Base-by-base conservation (phyloP, 495 filamentous ascomycete species). In the Aspergillus asperescens region DNA sequence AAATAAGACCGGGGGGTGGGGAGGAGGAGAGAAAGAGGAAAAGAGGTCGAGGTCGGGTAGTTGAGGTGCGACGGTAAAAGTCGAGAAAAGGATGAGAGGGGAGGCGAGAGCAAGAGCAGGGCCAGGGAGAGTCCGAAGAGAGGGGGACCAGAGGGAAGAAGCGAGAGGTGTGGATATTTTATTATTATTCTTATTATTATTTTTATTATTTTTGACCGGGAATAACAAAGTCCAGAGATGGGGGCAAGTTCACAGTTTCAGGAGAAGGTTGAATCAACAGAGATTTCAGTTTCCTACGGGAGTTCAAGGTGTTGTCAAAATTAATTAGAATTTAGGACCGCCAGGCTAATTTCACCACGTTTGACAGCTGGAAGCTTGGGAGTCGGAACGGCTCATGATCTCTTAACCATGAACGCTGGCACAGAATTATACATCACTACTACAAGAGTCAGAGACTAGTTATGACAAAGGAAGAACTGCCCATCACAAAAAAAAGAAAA, bases 191-290 rank as follows among this genome's bases (percentile, higher is more conserved):
- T 32, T 46, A 46, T 32, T 32, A 23, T 42, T 20, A 42, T 40
- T 40, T 57, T 61, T 57, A 55, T 56, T 50, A 45, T 55, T 58
- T 52, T 37, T 54, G 57, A 60, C 55, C 55, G 53, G 59, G 52
- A 52, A 56, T 50, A 62, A 48, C 32, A 48, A 54, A 45, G 23
- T 44, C n/a, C n/a, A n/a, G n/a, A n/a, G n/a, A n/a, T n/a, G n/a
- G n/a, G n/a, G 25, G n/a, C n/a, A 23, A 40, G 4, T 23, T 40
- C 16, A 40, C 38, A 42, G 39, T n/a, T 42, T 42, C 8, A 22
- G 20, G 39, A 23, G 39, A 22, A 9, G 20, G 13, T 22, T n/a
- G n/a, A 15, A 35, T 35, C 32, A 44, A 9, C 41, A 44, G n/a
- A 44, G 7, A 22, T 10, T 19, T 31, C 43, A 18, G 31, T 15